Percentiles rank a stretch among this genome's conserved stretches.
Evolutionary conservation across 2,329 filamentous ascomycete genomes (phyloP).

Genomic region (Penicillium sp.): DNA sequence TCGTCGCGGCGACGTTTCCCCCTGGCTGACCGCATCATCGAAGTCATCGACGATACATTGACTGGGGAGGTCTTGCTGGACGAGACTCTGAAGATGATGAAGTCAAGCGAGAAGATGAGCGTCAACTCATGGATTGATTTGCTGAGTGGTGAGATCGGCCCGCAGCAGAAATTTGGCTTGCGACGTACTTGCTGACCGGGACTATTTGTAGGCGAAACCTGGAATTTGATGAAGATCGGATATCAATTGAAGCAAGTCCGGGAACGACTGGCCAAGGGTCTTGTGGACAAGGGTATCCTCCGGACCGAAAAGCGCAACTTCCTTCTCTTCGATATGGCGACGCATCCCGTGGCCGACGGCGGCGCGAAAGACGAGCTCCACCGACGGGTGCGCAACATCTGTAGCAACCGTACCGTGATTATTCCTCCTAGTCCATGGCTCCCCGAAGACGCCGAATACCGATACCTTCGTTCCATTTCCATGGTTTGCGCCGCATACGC

Average conservation of each 20-base stretch:
- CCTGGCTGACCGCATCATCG: conserved; percentile 87
- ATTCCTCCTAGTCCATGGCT: conserved; percentile 83
- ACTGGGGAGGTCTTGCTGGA: conserved; percentile 96
- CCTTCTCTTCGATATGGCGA: conserved; percentile 99
- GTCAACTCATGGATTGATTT: conserved; percentile 98
- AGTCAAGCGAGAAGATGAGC: conserved; percentile 99
- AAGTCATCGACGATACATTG: conserved; percentile 93
- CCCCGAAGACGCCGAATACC: conserved; percentile 90
- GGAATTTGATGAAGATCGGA: conserved; percentile 99
- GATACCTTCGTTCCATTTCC: conserved; percentile 84
- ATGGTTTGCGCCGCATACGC: conserved; percentile 99
- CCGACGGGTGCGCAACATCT: conserved; percentile 83
- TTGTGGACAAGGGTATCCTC: conserved; percentile 97
- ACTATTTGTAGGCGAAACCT: conserved; percentile 76
- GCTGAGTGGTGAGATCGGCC: conserved; percentile 75
- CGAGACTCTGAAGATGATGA: conserved; percentile 99
- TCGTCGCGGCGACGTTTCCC: conserved; percentile 87
- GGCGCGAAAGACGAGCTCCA: conserved; percentile 98
- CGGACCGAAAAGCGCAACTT: conserved; percentile 99
- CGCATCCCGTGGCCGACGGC: conserved; percentile 92
- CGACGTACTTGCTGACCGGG: conserved; percentile 13
- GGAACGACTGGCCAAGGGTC: conserved; percentile 92
- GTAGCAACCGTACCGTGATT: conserved; percentile 91
- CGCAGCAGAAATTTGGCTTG: not conserved
- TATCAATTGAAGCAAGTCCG: conserved; percentile 99